Evolutionary conservation across 2,329 filamentous ascomycete species (phyloP), one percentile per base, ranked within the genome.

Genomic region (Plenodomus biglobosus): DNA sequence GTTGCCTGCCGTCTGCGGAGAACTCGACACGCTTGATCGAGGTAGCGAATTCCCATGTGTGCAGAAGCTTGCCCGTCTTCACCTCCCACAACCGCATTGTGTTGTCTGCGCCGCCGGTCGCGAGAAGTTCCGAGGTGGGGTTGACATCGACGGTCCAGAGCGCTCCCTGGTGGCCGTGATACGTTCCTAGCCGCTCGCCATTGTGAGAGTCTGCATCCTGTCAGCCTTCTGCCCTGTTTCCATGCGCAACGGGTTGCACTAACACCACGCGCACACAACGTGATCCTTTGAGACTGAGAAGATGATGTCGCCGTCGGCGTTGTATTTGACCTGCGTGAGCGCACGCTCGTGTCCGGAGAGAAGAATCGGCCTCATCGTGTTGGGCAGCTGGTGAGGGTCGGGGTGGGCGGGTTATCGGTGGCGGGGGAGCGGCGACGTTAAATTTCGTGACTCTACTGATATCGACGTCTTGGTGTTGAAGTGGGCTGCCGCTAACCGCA

Each of bases 71-170:
- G 72, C 94, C 94, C 15, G 88, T 88, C 82, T 91, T 88, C 73
- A 96, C 83, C 72, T 99, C 91, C 94, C 94, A 99, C 68, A 99
- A 82, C 69, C 92, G 86, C 76, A 99, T 92, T 38, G 92, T 96
- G 82, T 97, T 97, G 80, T 99, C 94, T 75, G 94, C 94, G 65
- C 92, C 94, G 67, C 94, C 94, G 53, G 90, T 95, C 70, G 92
- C 94, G 71, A 97, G 86, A 70, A 99, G 84, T 67, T 88, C 90
- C 58, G 87, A 89, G 67, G 91, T 91, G 59, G 92, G 92, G 78
- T 96, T 90, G 70, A 96, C 87, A 72, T 99, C 94, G 75, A 99
- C 88, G 55, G 94, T 96, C 94, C 94, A 99, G 79, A 99, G 88
- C 66, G 94, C 92, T 77, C 94, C 94, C 75, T 95, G 88, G 78